Evolutionary conservation across 768 basidiomycete species (phyloP).

Genomic region (Russula dissimulans): DNA sequence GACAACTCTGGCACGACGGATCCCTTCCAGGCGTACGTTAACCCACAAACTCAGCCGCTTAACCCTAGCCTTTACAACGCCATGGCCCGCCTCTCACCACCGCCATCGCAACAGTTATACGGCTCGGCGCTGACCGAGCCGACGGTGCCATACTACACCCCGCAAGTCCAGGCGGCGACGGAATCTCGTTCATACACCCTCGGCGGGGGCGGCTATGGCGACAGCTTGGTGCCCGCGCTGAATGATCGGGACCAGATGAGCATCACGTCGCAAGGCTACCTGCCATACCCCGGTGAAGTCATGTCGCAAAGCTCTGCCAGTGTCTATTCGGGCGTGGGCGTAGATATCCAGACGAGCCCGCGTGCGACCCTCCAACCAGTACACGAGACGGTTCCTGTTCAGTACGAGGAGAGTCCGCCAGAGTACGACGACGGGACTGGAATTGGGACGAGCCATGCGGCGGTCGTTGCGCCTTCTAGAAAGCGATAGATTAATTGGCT

Average conservation of each 20-base stretch:
- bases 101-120: constrained; percentile 10
- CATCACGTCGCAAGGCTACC: constrained; percentile 17
- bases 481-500: neutral
- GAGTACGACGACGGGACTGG: constrained; percentile 47
- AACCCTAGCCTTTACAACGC: constrained; percentile 35
- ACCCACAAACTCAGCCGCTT: constrained; percentile 24
- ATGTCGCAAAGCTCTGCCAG: constrained; percentile 1
- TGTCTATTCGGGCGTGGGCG: constrained; percentile 7
- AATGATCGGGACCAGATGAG: constrained; percentile 6
- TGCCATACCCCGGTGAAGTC: constrained; percentile 18
- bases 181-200: constrained; percentile 41
- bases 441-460: neutral
- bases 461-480: neutral
- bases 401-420: constrained; percentile 52
- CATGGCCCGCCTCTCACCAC: constrained; percentile 22
- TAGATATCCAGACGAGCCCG: neutral
- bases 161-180: neutral
- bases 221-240: constrained; percentile 30
- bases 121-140: constrained; percentile 8
- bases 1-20: constrained; percentile 30
- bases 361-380: neutral
- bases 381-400: constrained; percentile 1
- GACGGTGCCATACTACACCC: constrained; percentile 5
- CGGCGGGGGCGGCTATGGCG: constrained; percentile 48
- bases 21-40: constrained; percentile 33